phyloP scores from a whole-genome alignment of 208 protist species.

The Leishmania arabica region DNA sequence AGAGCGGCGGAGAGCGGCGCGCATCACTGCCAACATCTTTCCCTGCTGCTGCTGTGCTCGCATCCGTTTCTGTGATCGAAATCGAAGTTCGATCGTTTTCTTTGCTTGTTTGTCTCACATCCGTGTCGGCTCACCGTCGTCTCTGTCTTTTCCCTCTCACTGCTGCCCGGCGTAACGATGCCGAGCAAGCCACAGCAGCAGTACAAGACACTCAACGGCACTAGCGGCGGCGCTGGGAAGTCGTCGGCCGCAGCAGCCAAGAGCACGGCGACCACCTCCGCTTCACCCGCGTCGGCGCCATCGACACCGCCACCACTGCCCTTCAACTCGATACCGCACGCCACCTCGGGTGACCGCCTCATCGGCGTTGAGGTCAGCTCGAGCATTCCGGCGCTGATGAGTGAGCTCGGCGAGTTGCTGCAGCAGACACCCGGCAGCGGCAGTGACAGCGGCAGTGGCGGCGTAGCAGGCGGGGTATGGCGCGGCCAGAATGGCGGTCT shows the following conservation, averaged over 20 bases:
- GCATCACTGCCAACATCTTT: not conserved
- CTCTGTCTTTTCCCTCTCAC: not conserved
- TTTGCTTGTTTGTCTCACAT: not conserved
- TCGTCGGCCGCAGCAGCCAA: conserved; percentile 1
- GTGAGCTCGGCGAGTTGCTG: conserved; percentile 32
- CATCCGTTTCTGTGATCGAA: not conserved
- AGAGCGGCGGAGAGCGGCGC: not conserved
- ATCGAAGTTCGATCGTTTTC: not conserved
- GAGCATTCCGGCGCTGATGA: conserved; percentile 34
- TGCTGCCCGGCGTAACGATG: conserved; percentile 3
- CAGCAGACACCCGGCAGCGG: conserved; percentile 28
- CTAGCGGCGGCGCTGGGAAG: conserved; percentile 8
- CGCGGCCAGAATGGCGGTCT: conserved; percentile 38
- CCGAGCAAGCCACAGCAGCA: conserved; percentile 19
- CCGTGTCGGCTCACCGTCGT: not conserved
- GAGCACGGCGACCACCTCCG: not conserved
- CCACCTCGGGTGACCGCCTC: conserved; percentile 28
- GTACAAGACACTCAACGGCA: conserved; percentile 10
- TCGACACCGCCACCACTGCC: conserved; percentile 9
- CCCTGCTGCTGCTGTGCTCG: not conserved
- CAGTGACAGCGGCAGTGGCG: not conserved
- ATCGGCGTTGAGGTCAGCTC: conserved; percentile 31
- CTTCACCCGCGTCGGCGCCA: not conserved
- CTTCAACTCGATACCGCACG: conserved; percentile 33
- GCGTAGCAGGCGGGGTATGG: conserved; percentile 9